Base-by-base conservation (phyloP, 2,329 filamentous ascomycete species). In the Cyclaneusma minus region DNA sequence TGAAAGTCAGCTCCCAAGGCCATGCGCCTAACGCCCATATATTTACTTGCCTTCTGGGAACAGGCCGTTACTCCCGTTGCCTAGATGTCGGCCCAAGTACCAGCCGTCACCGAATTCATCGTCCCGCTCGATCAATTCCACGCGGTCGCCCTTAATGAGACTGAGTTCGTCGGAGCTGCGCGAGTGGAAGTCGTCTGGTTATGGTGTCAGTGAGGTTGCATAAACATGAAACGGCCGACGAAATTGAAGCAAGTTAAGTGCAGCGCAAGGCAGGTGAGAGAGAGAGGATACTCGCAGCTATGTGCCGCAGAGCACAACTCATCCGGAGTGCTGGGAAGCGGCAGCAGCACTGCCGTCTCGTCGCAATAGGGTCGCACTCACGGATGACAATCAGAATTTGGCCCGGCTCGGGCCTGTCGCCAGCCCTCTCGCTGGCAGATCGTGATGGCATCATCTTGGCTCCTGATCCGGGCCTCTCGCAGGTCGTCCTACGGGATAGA, bases 151-250 rank as follows among this genome's bases (percentile, higher is more conserved):
- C 46, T 91, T 91, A 29, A 70, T 62, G 38, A 98, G 63, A 41
- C 72, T 91, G 45, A 98, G 64, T 61, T 98, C 89, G 55, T 98
- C 89, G 31, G 81, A 78, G 51, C 84, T 91, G 39, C 89, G 74
- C 31, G 87, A 85, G 40, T 74, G 62, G 51, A 98, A 95, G 54
- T 94, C 84, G 55, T 98, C 83, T 92, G 16, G 14, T 9, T n/a
- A 21, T 4, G 30, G 4, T 4, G 7, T 3, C 13, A 24, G 16
- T 19, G 21, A 11, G 13, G 13, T n/a, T 28, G n/a, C n/a, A n/a
- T n/a, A n/a, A n/a, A n/a, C n/a, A n/a, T n/a, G n/a, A n/a, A n/a
- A n/a, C n/a, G n/a, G n/a, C n/a, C n/a, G n/a, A n/a, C n/a, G n/a
- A n/a, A n/a, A n/a, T n/a, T n/a, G n/a, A n/a, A n/a, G n/a, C n/a